Conservation (phyloP, 1,139 yeast genomes). For the Barnettozyma hawaiiensis region DNA sequence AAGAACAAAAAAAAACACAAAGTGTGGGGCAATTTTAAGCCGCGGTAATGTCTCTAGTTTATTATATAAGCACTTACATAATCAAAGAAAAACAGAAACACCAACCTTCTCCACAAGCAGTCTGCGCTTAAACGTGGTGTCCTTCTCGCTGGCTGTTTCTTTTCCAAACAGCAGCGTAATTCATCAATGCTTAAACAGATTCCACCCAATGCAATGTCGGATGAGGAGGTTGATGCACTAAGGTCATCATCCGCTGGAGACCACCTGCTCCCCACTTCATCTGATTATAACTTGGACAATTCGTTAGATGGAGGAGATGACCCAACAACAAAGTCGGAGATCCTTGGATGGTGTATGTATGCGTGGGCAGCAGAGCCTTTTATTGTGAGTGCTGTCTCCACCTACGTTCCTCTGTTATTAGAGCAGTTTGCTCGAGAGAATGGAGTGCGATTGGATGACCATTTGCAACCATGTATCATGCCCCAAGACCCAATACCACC, state of each 20-base stretch:
- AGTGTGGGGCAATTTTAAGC: neutral
- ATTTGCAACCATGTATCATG: conserved; percentile 37
- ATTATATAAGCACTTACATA: too few relatives aligned
- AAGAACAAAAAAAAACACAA: neutral
- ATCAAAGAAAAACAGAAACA: too few relatives aligned
- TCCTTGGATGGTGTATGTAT: conserved; percentile 49
- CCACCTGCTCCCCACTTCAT: neutral
- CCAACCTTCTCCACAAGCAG: too few relatives aligned
- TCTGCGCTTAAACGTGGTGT: neutral
- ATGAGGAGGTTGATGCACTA: neutral
- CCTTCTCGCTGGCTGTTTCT: too few relatives aligned
- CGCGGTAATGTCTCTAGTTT: neutral
- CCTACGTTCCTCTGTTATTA: conserved; percentile 59
- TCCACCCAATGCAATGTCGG: neutral
- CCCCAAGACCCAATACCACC: conserved; percentile 26
- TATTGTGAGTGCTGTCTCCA: conserved; percentile 65
- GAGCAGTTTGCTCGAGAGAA: conserved; percentile 63
- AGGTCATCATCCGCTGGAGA: neutral
- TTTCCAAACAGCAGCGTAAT: too few relatives aligned
- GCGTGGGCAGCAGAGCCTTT: conserved; percentile 73
- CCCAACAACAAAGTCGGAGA: conserved; percentile 32
- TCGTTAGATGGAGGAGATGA: neutral
- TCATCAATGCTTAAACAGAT: neutral
- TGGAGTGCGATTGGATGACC: conserved; percentile 53
- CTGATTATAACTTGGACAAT: too few relatives aligned